A percentile compares a stretch with the other conserved stretches of the same genome.
These are phyloP conservation scores for Zanthoxylum bungeanum DNA, from an alignment of 345 rosid species.

Conservation along the genomic window DNA sequence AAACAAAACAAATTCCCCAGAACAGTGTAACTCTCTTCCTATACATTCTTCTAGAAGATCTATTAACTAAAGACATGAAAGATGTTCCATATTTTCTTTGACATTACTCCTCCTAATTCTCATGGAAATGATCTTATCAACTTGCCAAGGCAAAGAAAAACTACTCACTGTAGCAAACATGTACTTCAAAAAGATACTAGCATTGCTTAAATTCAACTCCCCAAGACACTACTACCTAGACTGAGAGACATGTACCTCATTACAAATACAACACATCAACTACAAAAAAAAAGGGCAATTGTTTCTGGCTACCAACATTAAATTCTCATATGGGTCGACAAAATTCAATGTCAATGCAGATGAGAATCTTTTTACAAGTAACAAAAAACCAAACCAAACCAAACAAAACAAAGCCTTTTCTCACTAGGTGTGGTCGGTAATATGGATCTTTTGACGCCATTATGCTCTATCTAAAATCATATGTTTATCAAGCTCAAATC, in stretches of 20 bases:
- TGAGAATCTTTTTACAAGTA: neutral
- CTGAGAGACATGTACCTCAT: neutral
- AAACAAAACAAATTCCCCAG: too few species aligned
- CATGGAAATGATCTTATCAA: neutral
- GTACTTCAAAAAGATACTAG: neutral
- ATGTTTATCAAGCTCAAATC: too few species aligned
- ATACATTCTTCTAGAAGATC: too few species aligned
- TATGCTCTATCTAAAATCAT: too few species aligned
- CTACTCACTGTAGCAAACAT: neutral
- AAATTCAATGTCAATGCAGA: too few species aligned
- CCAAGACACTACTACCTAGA: neutral
- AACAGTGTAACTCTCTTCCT: too few species aligned
- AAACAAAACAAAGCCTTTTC: too few species aligned
- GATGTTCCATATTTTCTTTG: neutral
- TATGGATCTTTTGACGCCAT: too few species aligned
- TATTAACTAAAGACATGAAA: constrained; percentile 3
- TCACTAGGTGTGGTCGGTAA: too few species aligned
- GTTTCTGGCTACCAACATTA: neutral
- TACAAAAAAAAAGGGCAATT: constrained; percentile 3
- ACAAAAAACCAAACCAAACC: too few species aligned
- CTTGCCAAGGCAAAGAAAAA: neutral
- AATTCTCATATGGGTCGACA: too few species aligned
- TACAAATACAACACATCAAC: too few species aligned
- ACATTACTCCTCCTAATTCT: neutral
- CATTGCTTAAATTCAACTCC: neutral